Conservation (phyloP, 2,329 filamentous ascomycete species). For the Exophiala mesophila region DNA sequence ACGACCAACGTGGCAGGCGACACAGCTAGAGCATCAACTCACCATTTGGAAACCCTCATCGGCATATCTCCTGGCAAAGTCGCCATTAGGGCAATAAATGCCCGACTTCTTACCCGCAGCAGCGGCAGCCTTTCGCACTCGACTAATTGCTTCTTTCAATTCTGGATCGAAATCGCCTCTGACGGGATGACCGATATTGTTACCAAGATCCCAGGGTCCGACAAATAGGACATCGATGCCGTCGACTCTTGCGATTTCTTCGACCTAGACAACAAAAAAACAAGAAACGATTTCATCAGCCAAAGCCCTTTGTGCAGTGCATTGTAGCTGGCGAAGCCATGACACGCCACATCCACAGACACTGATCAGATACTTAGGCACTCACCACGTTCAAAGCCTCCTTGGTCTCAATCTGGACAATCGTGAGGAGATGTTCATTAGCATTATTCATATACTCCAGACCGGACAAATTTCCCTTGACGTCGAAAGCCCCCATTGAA, state of each 20-base stretch:
- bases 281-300: too few relatives aligned
- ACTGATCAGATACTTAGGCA: background rate
- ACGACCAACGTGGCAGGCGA: background rate
- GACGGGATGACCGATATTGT: conserved; percentile 53
- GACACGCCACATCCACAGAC: too few relatives aligned
- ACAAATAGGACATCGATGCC: conserved; percentile 51
- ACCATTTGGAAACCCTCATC: conserved; percentile 54
- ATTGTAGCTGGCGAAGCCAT: too few relatives aligned
- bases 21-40: conserved; percentile 29
- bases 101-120: conserved; percentile 50
- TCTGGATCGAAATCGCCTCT: conserved; percentile 45
- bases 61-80: conserved; percentile 48
- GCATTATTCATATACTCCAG: conserved; percentile 51
- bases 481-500: conserved; percentile 41
- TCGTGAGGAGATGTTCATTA: conserved; percentile 50
- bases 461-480: conserved; percentile 33
- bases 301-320: too few relatives aligned
- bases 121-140: conserved; percentile 48
- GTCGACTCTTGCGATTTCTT: conserved; percentile 48
- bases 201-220: conserved; percentile 54
- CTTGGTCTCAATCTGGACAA: conserved; percentile 43
- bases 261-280: conserved; percentile 30
- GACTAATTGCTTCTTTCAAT: conserved; percentile 48
- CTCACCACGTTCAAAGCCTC: conserved; percentile 36
- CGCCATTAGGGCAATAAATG: conserved; percentile 51